Conservation (phyloP, 148 eudicot species). For the Fagopyrum tataricum region DNA sequence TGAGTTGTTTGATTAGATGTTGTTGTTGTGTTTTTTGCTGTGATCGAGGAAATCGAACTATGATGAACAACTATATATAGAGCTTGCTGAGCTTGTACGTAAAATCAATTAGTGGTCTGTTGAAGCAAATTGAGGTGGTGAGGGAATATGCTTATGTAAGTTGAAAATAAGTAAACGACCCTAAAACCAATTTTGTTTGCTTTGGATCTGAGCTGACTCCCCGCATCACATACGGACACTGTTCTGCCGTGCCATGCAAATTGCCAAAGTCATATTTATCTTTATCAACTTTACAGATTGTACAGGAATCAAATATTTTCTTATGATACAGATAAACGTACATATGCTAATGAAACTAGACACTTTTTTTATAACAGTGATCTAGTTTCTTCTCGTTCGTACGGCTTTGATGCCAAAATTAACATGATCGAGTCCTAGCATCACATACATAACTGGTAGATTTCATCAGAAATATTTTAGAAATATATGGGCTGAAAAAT, state of each 20-base stretch:
- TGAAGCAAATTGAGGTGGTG: neutral
- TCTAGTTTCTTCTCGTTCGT: neutral
- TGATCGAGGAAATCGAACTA: too few relatives aligned
- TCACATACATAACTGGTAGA: neutral
- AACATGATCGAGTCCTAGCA: constrained; percentile 13
- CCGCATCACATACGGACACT: neutral
- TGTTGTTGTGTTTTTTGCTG: too few relatives aligned
- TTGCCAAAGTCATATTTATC: neutral
- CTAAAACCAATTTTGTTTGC: neutral
- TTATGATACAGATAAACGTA: neutral
- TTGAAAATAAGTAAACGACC: neutral
- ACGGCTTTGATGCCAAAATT: neutral
- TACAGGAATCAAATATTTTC: neutral
- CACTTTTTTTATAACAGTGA: neutral
- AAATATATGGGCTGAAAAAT: neutral
- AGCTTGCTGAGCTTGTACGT: too few relatives aligned
- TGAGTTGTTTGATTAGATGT: neutral
- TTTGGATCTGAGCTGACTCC: neutral
- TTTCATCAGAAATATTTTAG: neutral
- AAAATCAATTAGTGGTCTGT: too few relatives aligned
- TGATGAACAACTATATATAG: too few relatives aligned
- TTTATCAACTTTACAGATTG: neutral
- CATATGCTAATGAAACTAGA: neutral
- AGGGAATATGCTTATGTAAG: constrained; percentile 2
- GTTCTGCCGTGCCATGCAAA: neutral